Conservation (phyloP, 768 basidiomycete genomes). For the Neoboletus brunneissimus region DNA sequence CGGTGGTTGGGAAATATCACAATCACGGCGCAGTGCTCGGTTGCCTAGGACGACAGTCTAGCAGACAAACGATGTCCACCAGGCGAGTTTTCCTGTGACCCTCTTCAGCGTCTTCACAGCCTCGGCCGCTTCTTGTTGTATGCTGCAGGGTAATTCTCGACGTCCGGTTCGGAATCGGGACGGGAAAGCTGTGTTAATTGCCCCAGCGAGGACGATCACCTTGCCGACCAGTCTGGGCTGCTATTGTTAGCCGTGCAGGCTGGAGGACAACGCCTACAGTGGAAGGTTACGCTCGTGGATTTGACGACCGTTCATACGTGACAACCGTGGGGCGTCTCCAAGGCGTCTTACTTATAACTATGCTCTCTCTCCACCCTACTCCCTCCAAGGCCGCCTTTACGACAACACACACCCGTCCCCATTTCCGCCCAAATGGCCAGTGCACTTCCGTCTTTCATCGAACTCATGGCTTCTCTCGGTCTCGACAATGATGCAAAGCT, state of each 20-base stretch:
- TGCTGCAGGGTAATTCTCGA: slow-evolving; percentile 1
- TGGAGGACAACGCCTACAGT: slow-evolving; percentile 23
- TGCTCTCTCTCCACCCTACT: slow-evolving; percentile 14
- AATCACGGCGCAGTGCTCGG: slow-evolving; percentile 13
- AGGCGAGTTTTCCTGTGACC: background rate
- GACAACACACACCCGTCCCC: slow-evolving; percentile 22
- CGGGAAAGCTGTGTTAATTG: slow-evolving; percentile 19
- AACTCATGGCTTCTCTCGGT: slow-evolving; percentile 83
- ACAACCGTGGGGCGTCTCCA: slow-evolving; percentile 40
- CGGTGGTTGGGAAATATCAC: slow-evolving; percentile 11
- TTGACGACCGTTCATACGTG: slow-evolving; percentile 34
- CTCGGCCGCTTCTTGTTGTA: background rate
- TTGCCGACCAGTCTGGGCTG: slow-evolving; percentile 60
- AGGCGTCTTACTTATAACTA: slow-evolving; percentile 32
- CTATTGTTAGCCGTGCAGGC: slow-evolving; percentile 37
- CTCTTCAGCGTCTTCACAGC: background rate
- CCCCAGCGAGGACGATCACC: slow-evolving; percentile 39
- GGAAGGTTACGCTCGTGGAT: slow-evolving; percentile 26
- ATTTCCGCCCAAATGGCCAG: slow-evolving; percentile 49
- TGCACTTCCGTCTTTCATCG: slow-evolving; percentile 80
- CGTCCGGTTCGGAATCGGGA: slow-evolving; percentile 16
- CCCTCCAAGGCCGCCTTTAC: slow-evolving; percentile 15
- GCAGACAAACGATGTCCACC: background rate
- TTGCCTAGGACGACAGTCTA: slow-evolving; percentile 11
- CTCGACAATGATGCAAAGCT: slow-evolving; percentile 50